phyloP scores from a whole-genome alignment of 768 basidiomycete species.

The Termitomyces sp. region DNA sequence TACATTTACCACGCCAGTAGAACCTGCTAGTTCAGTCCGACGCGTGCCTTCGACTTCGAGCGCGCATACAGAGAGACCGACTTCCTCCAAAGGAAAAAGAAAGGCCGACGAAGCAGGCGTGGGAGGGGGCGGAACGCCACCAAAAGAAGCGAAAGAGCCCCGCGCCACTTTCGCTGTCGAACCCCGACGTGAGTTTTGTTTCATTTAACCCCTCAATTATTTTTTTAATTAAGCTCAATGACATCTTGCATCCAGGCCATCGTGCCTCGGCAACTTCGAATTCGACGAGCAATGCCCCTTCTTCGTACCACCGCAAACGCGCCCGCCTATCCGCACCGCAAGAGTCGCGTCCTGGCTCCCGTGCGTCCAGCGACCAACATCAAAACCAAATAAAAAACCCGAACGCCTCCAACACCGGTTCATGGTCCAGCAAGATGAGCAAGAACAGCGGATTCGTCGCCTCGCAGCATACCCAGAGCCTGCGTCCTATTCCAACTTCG shows the following conservation, averaged over 20 bases:
- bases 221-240: slow-evolving; percentile 19
- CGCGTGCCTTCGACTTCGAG: slow-evolving; percentile 25
- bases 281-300: slow-evolving; percentile 48
- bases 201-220: slow-evolving; percentile 12
- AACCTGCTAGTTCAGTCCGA: slow-evolving; percentile 25
- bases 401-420: slow-evolving; percentile 41
- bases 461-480: slow-evolving; percentile 17
- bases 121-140: slow-evolving; percentile 57
- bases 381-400: slow-evolving; percentile 13
- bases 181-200: slow-evolving; percentile 51
- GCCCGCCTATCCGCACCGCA: slow-evolving; percentile 49
- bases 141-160: slow-evolving; percentile 51
- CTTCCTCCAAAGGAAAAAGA: slow-evolving; percentile 55
- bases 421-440: slow-evolving; percentile 41
- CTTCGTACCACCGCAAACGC: slow-evolving; percentile 71
- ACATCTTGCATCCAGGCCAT: slow-evolving; percentile 34
- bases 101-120: slow-evolving; percentile 65
- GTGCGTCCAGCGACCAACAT: slow-evolving; percentile 27
- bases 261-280: slow-evolving; percentile 45
- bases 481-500: slow-evolving; percentile 16
- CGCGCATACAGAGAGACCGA: slow-evolving; percentile 25
- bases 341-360: slow-evolving; percentile 33
- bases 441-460: slow-evolving; percentile 22
- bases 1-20: slow-evolving; percentile 22
- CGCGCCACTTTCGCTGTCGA: slow-evolving; percentile 63